Conservation (phyloP, 2,329 filamentous ascomycete species). For the Colletotrichum orchidophilum region DNA sequence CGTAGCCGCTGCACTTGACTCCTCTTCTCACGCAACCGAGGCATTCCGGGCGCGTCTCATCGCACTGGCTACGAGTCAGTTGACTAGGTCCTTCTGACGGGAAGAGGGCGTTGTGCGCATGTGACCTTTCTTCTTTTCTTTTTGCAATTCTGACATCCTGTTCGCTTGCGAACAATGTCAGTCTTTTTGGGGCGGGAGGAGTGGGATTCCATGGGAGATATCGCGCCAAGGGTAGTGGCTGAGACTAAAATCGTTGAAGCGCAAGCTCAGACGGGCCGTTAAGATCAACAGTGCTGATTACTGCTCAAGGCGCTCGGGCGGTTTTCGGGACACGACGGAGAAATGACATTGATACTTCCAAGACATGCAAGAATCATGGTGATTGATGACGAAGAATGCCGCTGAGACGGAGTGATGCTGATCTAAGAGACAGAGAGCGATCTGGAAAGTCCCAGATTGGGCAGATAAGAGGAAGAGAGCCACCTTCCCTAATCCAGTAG, state of each 20-base stretch:
- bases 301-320: not conserved
- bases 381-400: not conserved
- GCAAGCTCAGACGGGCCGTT: not conserved
- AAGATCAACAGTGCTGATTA: not conserved
- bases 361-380: not conserved
- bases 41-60: conserved; percentile 24
- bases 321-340: not conserved
- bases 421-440: not conserved
- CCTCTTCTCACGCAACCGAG: conserved; percentile 15
- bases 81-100: too few relatives aligned
- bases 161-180: conserved; percentile 27
- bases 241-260: too few relatives aligned
- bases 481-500: not conserved
- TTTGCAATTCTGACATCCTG: conserved; percentile 28
- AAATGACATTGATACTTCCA: not conserved
- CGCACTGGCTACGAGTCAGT: conserved; percentile 11
- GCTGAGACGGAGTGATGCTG: not conserved
- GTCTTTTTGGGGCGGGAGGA: conserved; percentile 20
- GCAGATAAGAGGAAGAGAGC: not conserved
- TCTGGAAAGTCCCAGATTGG: not conserved
- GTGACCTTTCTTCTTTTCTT: conserved; percentile 17
- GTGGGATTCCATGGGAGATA: conserved; percentile 1
- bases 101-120: too few relatives aligned
- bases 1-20: conserved; percentile 25
- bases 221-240: not conserved